Percentiles rank a stretch among this genome's conserved stretches.
Conservation (phyloP, 2,329 filamentous ascomycete species). For the Fusarium acutatum region DNA sequence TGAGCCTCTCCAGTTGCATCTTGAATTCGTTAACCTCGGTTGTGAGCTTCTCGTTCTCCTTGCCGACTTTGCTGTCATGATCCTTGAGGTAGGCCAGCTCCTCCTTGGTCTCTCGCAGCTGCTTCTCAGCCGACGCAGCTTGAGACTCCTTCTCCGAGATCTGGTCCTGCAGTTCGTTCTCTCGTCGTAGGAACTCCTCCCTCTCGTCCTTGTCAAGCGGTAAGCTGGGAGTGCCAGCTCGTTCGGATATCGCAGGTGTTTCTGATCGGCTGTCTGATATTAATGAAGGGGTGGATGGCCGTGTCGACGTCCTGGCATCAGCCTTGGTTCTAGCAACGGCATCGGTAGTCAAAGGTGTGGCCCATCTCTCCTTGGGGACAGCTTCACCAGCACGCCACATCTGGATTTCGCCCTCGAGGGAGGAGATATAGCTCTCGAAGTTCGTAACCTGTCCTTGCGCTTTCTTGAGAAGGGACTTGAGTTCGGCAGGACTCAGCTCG, state of each 20-base stretch:
- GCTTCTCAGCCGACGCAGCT: slow-evolving; percentile 81
- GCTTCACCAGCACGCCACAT: slow-evolving; percentile 87
- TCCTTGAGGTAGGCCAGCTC: slow-evolving; percentile 88
- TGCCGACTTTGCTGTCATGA: slow-evolving; percentile 81
- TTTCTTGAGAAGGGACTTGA: slow-evolving; percentile 93
- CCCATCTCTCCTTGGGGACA: slow-evolving; percentile 92
- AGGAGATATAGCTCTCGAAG: slow-evolving; percentile 87
- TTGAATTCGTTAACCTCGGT: slow-evolving; percentile 90
- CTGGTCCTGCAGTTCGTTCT: slow-evolving; percentile 98
- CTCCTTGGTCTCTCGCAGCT: slow-evolving; percentile 82
- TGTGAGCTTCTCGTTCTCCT: slow-evolving; percentile 88
- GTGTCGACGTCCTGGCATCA: slow-evolving; percentile 52
- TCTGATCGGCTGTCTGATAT: slow-evolving; percentile 67
- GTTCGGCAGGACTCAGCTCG: slow-evolving; percentile 92
- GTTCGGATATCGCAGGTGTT: slow-evolving; percentile 75
- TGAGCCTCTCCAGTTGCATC: slow-evolving; percentile 95
- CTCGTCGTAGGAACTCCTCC: slow-evolving; percentile 91
- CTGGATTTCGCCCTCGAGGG: slow-evolving; percentile 84
- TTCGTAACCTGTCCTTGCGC: slow-evolving; percentile 88
- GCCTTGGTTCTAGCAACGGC: slow-evolving; percentile 48
- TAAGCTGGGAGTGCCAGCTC: slow-evolving; percentile 86
- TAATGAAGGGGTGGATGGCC: slow-evolving; percentile 63
- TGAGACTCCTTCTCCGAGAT: slow-evolving; percentile 90
- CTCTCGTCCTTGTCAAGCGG: slow-evolving; percentile 95
- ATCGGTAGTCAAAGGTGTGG: slow-evolving; percentile 68